phyloP scores from a whole-genome alignment of 2,329 filamentous ascomycete species.

The Sporothrix mexicana region DNA sequence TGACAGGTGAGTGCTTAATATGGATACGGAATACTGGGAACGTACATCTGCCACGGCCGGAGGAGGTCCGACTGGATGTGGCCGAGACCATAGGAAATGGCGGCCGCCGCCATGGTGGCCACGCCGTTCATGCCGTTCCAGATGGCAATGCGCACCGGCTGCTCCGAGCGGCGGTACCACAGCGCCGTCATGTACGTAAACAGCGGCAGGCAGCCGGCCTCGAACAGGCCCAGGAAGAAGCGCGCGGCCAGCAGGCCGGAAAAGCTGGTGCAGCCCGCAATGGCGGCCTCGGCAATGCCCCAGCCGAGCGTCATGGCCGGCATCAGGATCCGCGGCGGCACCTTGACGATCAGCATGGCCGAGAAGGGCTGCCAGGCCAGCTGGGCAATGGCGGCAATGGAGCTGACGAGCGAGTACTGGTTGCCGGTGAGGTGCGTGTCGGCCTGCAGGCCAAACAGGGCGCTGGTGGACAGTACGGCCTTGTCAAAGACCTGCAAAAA shows the following conservation, averaged over 20 bases:
- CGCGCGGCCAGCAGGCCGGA: conserved; percentile 41
- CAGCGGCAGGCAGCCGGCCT: conserved; percentile 51
- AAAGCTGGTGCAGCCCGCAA: conserved; percentile 42
- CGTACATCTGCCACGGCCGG: conserved; percentile 4
- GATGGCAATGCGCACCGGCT: conserved; percentile 66
- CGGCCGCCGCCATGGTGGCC: conserved; percentile 62
- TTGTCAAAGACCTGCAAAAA: conserved; percentile 53
- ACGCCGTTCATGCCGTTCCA: conserved; percentile 70
- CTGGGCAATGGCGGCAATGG: conserved; percentile 64
- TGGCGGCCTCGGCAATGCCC: conserved; percentile 51
- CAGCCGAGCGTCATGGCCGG: conserved; percentile 54
- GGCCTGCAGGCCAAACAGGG: conserved; percentile 53
- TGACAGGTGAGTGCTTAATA: too few species aligned
- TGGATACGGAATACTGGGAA: not conserved
- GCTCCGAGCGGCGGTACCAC: conserved; percentile 60
- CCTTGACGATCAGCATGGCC: conserved; percentile 64
- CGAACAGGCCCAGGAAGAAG: conserved; percentile 47
- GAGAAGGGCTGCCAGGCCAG: conserved; percentile 67
- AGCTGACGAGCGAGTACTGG: conserved; percentile 63
- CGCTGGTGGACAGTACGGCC: not conserved
- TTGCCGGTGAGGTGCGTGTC: conserved; percentile 58
- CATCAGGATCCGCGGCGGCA: conserved; percentile 65
- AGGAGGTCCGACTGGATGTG: conserved; percentile 11
- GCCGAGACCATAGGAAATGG: conserved; percentile 42
- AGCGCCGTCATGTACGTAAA: conserved; percentile 55